Base-by-base conservation (phyloP, 169 alveolate species). In the Plasmodium vinckei region DNA sequence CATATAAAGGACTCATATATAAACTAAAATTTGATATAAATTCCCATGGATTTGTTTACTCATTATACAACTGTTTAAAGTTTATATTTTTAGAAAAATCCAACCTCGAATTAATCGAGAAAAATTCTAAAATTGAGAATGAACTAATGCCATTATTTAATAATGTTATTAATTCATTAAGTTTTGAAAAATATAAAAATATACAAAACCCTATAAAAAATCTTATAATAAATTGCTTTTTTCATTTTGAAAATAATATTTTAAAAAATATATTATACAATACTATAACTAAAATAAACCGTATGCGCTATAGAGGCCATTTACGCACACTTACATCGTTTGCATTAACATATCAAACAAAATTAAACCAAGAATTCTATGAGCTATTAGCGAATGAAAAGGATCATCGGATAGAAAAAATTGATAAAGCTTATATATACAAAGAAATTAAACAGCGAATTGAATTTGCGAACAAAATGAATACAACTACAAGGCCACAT, bases 111-210 rank as follows among this genome's bases (percentile, higher is more conserved):
- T 42, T 72, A 59, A 51, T 72, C 57, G 60, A 57, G 13, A 49
- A 57, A 56, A 72, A 72, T 59, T 5, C 7, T 33, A 57, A 27
- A 19, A 72, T 72, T 54, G 60, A 72, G 49, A 72, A 59, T 17
- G 60, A 72, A 56, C 60, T 72, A 17, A 72, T 72, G 72, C 25
- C 57, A 9, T 49, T 72, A 39, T 72, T 72, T 47, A 72, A 72
- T 23, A 64, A 13, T 15, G 49, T 59, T 12, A 72, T 72, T 17
- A 72, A 17, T 57, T 59, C 87, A 3, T 42, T 60, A 9, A 46
- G 49, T 72, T 72, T 72, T 59, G 39, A 46, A 42, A 72, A 44
- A 49, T 72, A 57, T 56, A 49, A 59, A 57, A 42, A 72, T 39
- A 27, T 72, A 9, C 54, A 17, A 2, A 59, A 1, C 10, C 87